Conservation (phyloP, 2,329 filamentous ascomycete genomes). For the Xylariales sp. region DNA sequence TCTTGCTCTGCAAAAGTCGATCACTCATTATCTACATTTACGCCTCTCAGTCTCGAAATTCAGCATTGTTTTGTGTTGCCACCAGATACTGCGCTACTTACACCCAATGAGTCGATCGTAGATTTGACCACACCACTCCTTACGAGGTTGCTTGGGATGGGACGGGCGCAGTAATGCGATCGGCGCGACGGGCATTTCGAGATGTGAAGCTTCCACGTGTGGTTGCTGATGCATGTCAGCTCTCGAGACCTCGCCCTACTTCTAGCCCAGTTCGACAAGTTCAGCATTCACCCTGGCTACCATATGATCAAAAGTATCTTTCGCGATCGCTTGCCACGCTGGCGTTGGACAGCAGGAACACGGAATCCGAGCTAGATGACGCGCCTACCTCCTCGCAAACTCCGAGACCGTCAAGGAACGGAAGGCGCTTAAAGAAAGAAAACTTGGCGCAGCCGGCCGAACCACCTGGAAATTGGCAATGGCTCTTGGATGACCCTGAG, state of each 20-base stretch:
- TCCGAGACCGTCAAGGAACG: no score
- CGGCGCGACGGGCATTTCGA: conserved; percentile 21
- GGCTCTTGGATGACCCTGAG: conserved; percentile 16
- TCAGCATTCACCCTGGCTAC: neutral
- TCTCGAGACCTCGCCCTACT: neutral
- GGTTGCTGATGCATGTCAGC: conserved; percentile 10
- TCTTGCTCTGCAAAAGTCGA: no score
- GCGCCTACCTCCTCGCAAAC: neutral
- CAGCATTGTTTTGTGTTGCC: no score
- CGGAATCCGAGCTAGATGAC: neutral
- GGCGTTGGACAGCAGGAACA: no score
- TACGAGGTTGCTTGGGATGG: conserved; percentile 16
- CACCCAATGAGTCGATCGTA: conserved; percentile 3
- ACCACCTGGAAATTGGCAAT: conserved; percentile 20
- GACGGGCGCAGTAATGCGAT: conserved; percentile 26
- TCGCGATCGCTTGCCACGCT: no score
- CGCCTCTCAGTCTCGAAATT: no score
- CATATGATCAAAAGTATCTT: no score
- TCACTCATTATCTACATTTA: no score
- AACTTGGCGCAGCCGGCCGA: conserved; percentile 13
- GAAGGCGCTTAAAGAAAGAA: neutral
- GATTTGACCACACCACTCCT: no score
- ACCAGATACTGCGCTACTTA: no score
- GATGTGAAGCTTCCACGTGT: conserved; percentile 24
- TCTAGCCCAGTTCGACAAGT: neutral